Evolutionary conservation across 1,284 basidiomycete species (phyloP), one percentile per base, ranked within the genome.

Genomic region (Agaricales sp.): DNA sequence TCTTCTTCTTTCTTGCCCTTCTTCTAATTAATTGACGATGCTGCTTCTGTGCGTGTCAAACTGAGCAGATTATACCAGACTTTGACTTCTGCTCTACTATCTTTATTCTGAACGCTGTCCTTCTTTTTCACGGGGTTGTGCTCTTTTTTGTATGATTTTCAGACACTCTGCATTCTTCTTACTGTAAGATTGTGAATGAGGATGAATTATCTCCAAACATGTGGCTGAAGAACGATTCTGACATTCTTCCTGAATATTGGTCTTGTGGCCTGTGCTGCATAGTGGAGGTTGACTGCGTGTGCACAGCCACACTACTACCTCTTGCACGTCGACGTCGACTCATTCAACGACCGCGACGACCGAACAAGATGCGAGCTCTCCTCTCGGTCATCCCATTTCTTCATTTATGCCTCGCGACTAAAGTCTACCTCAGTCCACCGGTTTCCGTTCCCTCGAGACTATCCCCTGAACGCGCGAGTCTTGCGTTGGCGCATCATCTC

Each of bases 401-500:
- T 8, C 39, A 41, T 41, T 6, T 16, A 8, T 41, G 39, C 39
- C n/a, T 20, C 6, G 77, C 79, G 30, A 67, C 77, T 4, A 61
- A 74, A 26, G 69, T 85, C 4, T 85, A 79, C 58, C 63, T 84
- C 8, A 69, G 70, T 49, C 69, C 71, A 13, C 53, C 61, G 3
- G 57, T 67, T 0, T 57, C 59, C 4, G 54, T 68, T 30, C 64
- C 61, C 2, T 58, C 68, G 11, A 62, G 53, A 14, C 61, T 80
- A n/a, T 70, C 74, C 14, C 66, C 70, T 20, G 67, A 73, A 26
- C 70, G 78, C 50, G 79, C 80, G 47, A 79, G 74, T 57, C 69
- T 74, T 25, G 73, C 70, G 4, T 67, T 88, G 30, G 74, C 84
- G 18, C 76, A 74, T 51, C 83, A 88, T 58, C 72, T 88, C 14